A percentile compares a stretch with the other conserved stretches of the same genome.
phyloP scores from a whole-genome alignment of 352 stramenopile species.

The Phytophthora agathidicida region DNA sequence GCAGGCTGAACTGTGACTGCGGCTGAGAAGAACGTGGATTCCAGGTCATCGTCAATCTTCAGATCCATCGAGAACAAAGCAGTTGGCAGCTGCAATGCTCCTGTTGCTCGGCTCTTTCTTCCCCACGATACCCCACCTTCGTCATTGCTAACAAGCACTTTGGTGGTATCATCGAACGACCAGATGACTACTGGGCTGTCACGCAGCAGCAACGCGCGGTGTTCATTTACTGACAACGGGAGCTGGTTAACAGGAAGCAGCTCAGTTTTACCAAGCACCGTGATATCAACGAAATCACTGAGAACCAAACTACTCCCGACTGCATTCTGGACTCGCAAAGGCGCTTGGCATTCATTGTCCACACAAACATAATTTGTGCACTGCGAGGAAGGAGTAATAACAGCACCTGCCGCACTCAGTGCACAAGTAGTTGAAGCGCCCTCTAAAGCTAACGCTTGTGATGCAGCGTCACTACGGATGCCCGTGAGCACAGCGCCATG shows the following conservation, averaged over 20 bases:
- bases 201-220: slow-evolving; percentile 54
- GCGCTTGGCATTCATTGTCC: slow-evolving; percentile 34
- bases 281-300: slow-evolving; percentile 61
- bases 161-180: slow-evolving; percentile 52
- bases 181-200: slow-evolving; percentile 71
- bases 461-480: slow-evolving; percentile 25
- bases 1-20: slow-evolving; percentile 46
- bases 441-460: slow-evolving; percentile 9
- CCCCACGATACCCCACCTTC: neutral
- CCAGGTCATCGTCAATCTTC: slow-evolving; percentile 47
- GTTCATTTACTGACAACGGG: slow-evolving; percentile 55
- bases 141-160: slow-evolving; percentile 29
- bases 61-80: slow-evolving; percentile 23
- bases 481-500: slow-evolving; percentile 44
- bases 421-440: slow-evolving; percentile 19
- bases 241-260: slow-evolving; percentile 48
- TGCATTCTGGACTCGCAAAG: slow-evolving; percentile 1
- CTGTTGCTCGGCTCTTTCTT: slow-evolving; percentile 9
- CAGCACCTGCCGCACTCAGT: slow-evolving; percentile 28
- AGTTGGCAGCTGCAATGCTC: slow-evolving; percentile 13
- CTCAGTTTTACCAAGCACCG: slow-evolving; percentile 45
- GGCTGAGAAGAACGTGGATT: slow-evolving; percentile 64
- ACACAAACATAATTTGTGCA: slow-evolving; percentile 39
- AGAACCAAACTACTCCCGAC: slow-evolving; percentile 37
- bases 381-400: slow-evolving; percentile 16